Percentiles rank a stretch among this genome's conserved stretches.
Evolutionary conservation across 225 moss, liverwort and hornwort species (phyloP).

Genomic region (Rhytidiadelphus loreus): DNA sequence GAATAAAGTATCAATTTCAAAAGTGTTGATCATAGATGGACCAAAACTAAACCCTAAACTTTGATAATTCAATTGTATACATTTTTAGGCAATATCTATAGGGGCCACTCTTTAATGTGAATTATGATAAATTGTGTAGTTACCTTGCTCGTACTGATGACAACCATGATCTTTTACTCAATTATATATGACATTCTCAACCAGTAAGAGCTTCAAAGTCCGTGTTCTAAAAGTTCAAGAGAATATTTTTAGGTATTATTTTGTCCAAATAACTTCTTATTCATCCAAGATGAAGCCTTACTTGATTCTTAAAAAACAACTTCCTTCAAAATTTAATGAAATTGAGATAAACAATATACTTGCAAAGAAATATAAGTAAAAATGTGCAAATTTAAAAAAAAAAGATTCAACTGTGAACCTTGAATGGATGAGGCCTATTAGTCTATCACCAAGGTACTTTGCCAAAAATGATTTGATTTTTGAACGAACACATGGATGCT

Average conservation of each 20-base stretch:
- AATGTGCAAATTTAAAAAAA: neutral
- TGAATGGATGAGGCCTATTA: neutral
- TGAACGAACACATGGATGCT: neutral
- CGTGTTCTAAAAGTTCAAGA: neutral
- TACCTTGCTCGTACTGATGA: neutral
- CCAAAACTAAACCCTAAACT: too few species aligned
- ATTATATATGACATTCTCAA: neutral
- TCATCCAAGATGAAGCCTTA: neutral
- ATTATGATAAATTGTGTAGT: neutral
- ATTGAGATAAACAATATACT: neutral
- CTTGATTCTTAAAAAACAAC: neutral
- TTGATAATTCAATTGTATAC: too few species aligned
- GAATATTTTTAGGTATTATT: neutral
- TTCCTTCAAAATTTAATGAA: neutral
- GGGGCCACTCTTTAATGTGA: neutral
- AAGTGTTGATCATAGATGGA: too few species aligned
- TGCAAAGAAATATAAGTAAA: neutral
- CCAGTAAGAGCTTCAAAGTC: neutral
- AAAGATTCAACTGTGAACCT: rapidly evolving
- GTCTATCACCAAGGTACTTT: neutral
- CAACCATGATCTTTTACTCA: neutral
- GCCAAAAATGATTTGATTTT: neutral
- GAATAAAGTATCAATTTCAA: too few species aligned
- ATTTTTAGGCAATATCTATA: too few species aligned
- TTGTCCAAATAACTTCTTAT: neutral